A percentile compares a stretch with the other conserved stretches of the same genome.
Evolutionary conservation across 768 basidiomycete species (phyloP).

Genomic region (Mycena galericulata): DNA sequence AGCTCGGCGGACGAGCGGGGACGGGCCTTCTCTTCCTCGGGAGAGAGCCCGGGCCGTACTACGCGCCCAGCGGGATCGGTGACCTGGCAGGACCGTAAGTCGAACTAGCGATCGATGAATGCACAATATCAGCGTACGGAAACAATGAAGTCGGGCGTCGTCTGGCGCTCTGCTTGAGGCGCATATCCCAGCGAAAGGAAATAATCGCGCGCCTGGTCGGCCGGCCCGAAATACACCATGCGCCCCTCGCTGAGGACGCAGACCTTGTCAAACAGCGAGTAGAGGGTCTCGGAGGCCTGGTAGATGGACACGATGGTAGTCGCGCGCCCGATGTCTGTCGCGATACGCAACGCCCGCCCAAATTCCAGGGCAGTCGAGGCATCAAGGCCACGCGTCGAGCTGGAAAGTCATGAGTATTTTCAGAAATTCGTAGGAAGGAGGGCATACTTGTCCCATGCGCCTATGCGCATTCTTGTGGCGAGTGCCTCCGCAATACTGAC

Average conservation of each 20-base stretch:
- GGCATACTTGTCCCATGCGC: too few relatives aligned
- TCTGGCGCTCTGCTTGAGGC: conserved; percentile 56
- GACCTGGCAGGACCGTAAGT: conserved; percentile 36
- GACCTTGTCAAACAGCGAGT: conserved; percentile 56
- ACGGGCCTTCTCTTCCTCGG: conserved; percentile 45
- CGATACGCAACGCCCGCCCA: conserved; percentile 54
- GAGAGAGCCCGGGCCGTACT: conserved; percentile 45
- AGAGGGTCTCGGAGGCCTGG: conserved; percentile 39
- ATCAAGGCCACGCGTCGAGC: conserved; percentile 38
- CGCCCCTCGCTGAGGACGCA: conserved; percentile 59
- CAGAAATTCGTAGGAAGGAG: too few relatives aligned
- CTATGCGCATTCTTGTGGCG: too few relatives aligned
- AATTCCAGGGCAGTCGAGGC: conserved; percentile 57
- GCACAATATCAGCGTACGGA: conserved; percentile 19
- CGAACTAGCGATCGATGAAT: too few relatives aligned
- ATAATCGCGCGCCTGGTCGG: conserved; percentile 53
- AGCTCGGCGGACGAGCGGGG: conserved; percentile 59
- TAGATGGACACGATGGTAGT: conserved; percentile 60
- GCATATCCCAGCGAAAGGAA: conserved; percentile 60
- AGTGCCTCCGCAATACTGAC: conserved; percentile 67
- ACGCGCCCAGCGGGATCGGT: conserved; percentile 53
- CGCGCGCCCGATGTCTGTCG: conserved; percentile 53
- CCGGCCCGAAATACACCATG: conserved; percentile 60
- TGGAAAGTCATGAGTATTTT: too few relatives aligned
- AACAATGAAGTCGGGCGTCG: conserved; percentile 62